Evolutionary conservation across 2,329 filamentous ascomycete genomes (phyloP), one percentile per base, ranked within the genome.

Genomic region (Claviceps pusilla): DNA sequence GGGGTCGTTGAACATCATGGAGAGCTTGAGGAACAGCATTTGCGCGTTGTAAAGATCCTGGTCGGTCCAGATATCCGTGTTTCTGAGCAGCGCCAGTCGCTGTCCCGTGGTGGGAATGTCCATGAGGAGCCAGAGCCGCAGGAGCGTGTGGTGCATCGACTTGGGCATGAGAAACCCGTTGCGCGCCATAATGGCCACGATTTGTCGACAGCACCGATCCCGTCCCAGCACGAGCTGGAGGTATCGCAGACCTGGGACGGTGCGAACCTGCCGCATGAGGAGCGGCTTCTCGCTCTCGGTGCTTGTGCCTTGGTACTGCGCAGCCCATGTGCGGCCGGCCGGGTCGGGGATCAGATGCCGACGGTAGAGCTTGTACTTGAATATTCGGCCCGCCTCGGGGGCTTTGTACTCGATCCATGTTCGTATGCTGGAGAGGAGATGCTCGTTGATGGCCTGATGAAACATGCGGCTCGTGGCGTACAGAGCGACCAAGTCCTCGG

Each of bases 81-180:
- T 79, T 35, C 71, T 71, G 5, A 88, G 65, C 6, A 84, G 69
- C 1, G 70, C 70, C 6, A 74, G 66, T 1, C 87, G 79, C 14
- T 76, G 70, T 0, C 58, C 61, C 51, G 75, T 83, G 14, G 79
- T 80, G 0, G 78, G 70, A 4, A 83, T 69, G 61, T 89, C 86
- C 72, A 89, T 80, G 39, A 87, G 63, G 52, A 86, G 75, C 88
- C 88, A 93, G 19, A 88, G 71, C 62, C 86, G 86, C 61, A 80
- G 73, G 48, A 86, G 68, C 1, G 74, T 73, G 11, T 61, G 51
- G 51, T 70, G 64, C 58, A 76, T 77, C 31, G 66, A 65, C 1
- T 57, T 50, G 0, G 83, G 83, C 52, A 81, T 68, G 10, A 76
- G 73, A 55, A 82, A 76, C 1, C 82, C 83, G 47, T 75, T 68